Conservation (phyloP, 495 filamentous ascomycete species). For the Lepraria neglecta region DNA sequence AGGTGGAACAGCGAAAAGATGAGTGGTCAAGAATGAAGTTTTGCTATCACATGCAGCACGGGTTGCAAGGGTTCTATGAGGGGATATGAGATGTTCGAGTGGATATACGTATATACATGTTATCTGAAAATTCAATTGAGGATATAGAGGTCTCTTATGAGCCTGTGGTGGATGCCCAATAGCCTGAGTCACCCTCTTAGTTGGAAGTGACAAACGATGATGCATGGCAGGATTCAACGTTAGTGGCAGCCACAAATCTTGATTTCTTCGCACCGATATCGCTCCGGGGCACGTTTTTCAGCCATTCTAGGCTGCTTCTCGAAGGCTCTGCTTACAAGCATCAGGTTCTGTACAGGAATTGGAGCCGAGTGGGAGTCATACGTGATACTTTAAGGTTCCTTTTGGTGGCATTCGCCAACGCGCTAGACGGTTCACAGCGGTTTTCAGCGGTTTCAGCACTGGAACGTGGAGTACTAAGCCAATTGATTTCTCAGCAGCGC, state of each 20-base stretch:
- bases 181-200: no score
- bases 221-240: not conserved
- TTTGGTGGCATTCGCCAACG: not conserved
- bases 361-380: constrained; percentile 2
- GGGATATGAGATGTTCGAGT: no score
- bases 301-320: not conserved
- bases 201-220: no score
- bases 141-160: no score
- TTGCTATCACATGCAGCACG: no score
- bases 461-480: not conserved
- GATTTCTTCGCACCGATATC: constrained; percentile 12
- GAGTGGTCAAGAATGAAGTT: no score
- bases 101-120: no score
- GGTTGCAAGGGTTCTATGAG: no score
- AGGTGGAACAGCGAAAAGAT: not conserved
- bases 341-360: not conserved
- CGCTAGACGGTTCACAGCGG: not conserved
- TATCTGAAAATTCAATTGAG: no score
- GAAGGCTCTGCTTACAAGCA: not conserved
- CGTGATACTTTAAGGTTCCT: not conserved
- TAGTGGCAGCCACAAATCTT: not conserved
- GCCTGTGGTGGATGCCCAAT: no score
- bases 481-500: not conserved
- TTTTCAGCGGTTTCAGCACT: not conserved
- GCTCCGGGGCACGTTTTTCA: not conserved